Percentiles rank a stretch among this genome's conserved stretches.
Conservation (phyloP, 2,329 filamentous ascomycete genomes). For the Diaporthe sp. region DNA sequence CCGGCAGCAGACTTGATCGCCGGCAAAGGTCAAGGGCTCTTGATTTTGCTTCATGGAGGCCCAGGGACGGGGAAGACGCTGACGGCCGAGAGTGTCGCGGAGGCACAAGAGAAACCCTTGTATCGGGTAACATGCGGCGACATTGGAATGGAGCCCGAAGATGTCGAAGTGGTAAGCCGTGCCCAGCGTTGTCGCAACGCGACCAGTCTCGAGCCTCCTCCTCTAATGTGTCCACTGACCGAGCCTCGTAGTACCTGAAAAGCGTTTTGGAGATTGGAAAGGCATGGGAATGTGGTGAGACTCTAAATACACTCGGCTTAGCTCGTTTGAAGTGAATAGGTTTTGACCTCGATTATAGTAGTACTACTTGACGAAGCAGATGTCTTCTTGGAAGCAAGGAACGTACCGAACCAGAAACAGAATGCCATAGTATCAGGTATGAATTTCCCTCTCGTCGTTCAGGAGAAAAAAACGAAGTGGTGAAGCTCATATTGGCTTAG, state of each 20-base stretch:
- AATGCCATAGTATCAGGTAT: neutral
- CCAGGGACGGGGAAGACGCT: neutral
- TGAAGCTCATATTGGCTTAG: neutral
- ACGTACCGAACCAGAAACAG: neutral
- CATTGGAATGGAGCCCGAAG: neutral
- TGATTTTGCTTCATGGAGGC: neutral
- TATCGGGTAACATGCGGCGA: neutral
- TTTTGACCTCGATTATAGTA: neutral
- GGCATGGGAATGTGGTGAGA: neutral
- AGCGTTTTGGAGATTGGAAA: neutral
- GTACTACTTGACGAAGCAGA: neutral
- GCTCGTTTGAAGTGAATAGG: too few relatives aligned
- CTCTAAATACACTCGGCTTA: too few relatives aligned
- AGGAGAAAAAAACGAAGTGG: neutral
- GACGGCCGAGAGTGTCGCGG: neutral
- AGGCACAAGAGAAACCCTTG: neutral
- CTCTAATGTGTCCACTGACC: neutral
- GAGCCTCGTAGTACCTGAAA: neutral
- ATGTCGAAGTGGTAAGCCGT: neutral
- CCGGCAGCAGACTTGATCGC: neutral
- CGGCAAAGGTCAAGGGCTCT: neutral
- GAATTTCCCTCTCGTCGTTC: too few relatives aligned
- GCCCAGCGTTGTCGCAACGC: neutral
- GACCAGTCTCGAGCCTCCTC: neutral
- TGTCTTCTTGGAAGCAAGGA: constrained; percentile 3